Evolutionary conservation across 192 early-diverging fungal species (phyloP).

Genomic region (Backusella parvicylindrica): DNA sequence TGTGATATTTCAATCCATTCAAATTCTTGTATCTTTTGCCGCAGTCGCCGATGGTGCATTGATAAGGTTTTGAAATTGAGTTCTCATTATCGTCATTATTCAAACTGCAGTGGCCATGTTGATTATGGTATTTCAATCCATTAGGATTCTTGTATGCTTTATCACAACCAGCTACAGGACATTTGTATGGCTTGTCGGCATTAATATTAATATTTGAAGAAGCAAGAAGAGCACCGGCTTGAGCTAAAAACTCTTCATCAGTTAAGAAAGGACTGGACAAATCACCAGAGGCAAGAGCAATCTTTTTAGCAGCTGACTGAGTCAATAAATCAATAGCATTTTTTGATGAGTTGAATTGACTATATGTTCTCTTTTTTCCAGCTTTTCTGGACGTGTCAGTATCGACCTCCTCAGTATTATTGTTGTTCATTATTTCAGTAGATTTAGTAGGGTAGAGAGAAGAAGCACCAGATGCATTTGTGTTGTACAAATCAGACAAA

Average conservation of each 20-base stretch:
- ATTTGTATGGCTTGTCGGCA: constrained; percentile 85
- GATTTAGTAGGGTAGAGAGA: background rate
- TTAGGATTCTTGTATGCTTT: constrained; percentile 99
- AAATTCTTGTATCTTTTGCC: constrained; percentile 96
- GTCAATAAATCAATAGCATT: constrained; percentile 18
- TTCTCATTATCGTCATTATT: constrained; percentile 50
- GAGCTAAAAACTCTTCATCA: constrained; percentile 39
- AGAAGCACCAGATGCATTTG: background rate
- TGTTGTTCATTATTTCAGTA: background rate
- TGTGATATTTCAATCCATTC: constrained; percentile 95
- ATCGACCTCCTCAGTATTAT: constrained; percentile 1
- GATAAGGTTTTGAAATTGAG: constrained; percentile 63
- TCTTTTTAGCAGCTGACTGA: constrained; percentile 19
- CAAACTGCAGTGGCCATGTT: constrained; percentile 83
- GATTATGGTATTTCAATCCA: constrained; percentile 96
- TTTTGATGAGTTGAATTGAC: background rate
- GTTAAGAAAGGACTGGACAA: constrained; percentile 11
- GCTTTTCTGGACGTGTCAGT: background rate
- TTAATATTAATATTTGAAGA: constrained; percentile 7
- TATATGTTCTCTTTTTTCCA: constrained; percentile 21
- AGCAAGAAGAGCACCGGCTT: constrained; percentile 33
- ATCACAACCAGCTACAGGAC: constrained; percentile 79
- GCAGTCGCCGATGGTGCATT: constrained; percentile 79
- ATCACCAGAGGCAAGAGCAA: constrained; percentile 11
- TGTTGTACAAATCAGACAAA: constrained; percentile 26